A percentile compares a stretch with the other conserved stretches of the same genome.
These are phyloP conservation scores for Fusarium sp. DNA, from an alignment of 2,329 filamentous ascomycete genomes.

Conservation along the genomic window DNA sequence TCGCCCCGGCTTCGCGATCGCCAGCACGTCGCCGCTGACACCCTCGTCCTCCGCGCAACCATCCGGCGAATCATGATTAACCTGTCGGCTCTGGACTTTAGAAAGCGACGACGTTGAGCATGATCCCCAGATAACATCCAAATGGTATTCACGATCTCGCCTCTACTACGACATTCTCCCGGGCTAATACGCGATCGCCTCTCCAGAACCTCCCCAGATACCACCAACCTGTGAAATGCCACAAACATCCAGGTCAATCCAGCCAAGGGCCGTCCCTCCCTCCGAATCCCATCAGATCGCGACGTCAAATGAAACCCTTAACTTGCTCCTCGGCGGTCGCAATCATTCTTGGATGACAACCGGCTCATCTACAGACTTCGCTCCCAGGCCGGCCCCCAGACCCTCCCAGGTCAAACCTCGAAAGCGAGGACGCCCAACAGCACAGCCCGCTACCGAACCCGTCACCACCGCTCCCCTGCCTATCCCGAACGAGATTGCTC, in stretches of 20 bases:
- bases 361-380: constrained; percentile 15
- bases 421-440: constrained; percentile 36
- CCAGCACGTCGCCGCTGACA: constrained; percentile 8
- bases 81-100: constrained; percentile 32
- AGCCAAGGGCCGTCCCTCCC: constrained; percentile 28
- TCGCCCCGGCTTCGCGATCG: constrained; percentile 2
- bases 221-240: constrained; percentile 41
- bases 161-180: not conserved
- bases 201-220: constrained; percentile 17
- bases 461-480: constrained; percentile 11
- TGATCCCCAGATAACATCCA: constrained; percentile 30
- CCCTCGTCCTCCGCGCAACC: constrained; percentile 4
- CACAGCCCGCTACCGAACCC: constrained; percentile 3
- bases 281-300: constrained; percentile 47
- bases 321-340: constrained; percentile 53
- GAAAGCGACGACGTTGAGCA: constrained; percentile 43
- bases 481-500: constrained; percentile 24
- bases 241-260: constrained; percentile 30
- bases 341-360: constrained; percentile 47
- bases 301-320: constrained; percentile 56
- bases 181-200: constrained; percentile 12
- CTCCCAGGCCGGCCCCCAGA: constrained; percentile 15
- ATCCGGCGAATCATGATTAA: constrained; percentile 38
- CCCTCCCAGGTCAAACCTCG: constrained; percentile 27
- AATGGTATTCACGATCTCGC: constrained; percentile 24